Evolutionary conservation across 495 filamentous ascomycete genomes (phyloP), one percentile per base, ranked within the genome.

Genomic region (Pseudomonodictys pantanalensis): DNA sequence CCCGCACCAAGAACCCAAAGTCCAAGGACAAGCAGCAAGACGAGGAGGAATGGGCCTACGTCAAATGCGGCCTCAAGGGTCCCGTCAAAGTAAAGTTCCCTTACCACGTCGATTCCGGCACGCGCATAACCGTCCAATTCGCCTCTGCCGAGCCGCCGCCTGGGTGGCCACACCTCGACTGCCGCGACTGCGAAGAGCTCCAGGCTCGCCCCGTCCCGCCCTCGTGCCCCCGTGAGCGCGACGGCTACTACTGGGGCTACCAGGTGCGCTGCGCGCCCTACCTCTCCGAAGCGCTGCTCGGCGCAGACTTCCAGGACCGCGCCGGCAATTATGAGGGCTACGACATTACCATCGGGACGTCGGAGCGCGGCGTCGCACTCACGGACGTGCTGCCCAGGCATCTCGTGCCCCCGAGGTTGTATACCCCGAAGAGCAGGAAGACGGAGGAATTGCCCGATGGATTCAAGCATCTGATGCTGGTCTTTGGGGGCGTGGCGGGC

Each of bases 201-300:
- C 41, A 56, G 6, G 82, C 77, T 3, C 77, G 83, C 58, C 76
- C 81, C 3, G 81, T 89, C 2, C 76, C 79, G 43, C 85, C 86
- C 0, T 71, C 76, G 30, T 72, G 75, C 4, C 88, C 89, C 0
- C 77, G 88, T 28, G 80, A 83, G 26, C 81, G 88, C 47, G 78
- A 68, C 0, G 89, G 89, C 5, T 89, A 86, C 69, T 91, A 89
- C 69, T 90, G 87, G 88, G 89, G 89, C 43, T 91, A 83, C 68
- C 79, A 68, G 11, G 78, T 86, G 9, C 80, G 89, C 3, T 77
- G 75, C 29, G 81, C 83, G 17, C 52, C 69, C 0, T 81, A 79
- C 0, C 73, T 91, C 2, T 84, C 86, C 0, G 75, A 75, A 24
- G 82, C 91, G 17, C 85, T 89, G 59, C 88, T 85, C 17, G 73